Percentiles rank a stretch among this genome's conserved stretches.
Evolutionary conservation across 805 yeast species (phyloP).

Genomic region (Candida taoyuanica): DNA sequence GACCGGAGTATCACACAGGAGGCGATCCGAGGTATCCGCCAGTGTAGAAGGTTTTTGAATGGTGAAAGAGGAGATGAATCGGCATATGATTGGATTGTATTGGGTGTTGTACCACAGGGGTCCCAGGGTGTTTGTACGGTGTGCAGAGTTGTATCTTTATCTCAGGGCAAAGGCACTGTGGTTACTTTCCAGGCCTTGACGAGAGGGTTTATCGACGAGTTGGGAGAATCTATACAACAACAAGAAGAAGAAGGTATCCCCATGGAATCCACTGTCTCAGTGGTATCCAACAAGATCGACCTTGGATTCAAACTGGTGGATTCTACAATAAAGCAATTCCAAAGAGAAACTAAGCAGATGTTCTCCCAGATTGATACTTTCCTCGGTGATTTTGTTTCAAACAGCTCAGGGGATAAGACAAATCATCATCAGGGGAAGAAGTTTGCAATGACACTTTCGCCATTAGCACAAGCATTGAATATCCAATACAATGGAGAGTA

Average conservation of each 20-base stretch:
- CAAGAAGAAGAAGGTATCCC: neutral
- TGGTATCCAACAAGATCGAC: slow-evolving; percentile 19
- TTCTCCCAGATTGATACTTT: slow-evolving; percentile 32
- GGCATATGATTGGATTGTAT: slow-evolving; percentile 25
- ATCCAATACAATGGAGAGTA: slow-evolving; percentile 50
- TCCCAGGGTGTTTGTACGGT: slow-evolving; percentile 34
- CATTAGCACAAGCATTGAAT: slow-evolving; percentile 54
- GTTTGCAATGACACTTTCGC: slow-evolving; percentile 47
- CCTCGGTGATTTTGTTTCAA: slow-evolving; percentile 31
- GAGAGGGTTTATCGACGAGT: slow-evolving; percentile 17
- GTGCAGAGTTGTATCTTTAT: slow-evolving; percentile 41
- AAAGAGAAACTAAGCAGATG: slow-evolving; percentile 5
- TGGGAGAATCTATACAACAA: neutral
- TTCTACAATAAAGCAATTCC: slow-evolving; percentile 14
- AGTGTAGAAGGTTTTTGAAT: slow-evolving; percentile 20
- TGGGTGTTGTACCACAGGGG: slow-evolving; percentile 22
- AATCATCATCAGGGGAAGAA: slow-evolving; percentile 18
- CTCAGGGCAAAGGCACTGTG: slow-evolving; percentile 37
- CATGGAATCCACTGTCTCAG: slow-evolving; percentile 12
- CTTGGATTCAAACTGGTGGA: slow-evolving; percentile 10
- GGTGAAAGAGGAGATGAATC: slow-evolving; percentile 19
- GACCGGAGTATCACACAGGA: slow-evolving; percentile 6
- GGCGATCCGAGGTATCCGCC: slow-evolving; percentile 18
- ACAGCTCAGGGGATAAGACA: slow-evolving; percentile 26
- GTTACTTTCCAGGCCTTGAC: slow-evolving; percentile 46